Evolutionary conservation across 2,329 filamentous ascomycete genomes (phyloP).

Genomic region (Talaromyces verruculosus): DNA sequence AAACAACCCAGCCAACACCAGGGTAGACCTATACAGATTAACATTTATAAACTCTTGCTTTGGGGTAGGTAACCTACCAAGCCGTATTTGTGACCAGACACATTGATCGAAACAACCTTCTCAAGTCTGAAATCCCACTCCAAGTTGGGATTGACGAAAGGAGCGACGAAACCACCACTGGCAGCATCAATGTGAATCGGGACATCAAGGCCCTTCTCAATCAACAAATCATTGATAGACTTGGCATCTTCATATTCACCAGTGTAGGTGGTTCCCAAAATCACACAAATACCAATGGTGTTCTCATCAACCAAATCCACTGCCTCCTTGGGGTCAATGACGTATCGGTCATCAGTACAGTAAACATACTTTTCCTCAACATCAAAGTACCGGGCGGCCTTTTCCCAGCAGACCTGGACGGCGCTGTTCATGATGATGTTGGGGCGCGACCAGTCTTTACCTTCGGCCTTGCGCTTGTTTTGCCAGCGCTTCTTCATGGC

Average conservation of each 20-base stretch:
- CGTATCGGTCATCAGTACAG: slow-evolving; percentile 61
- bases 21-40: slow-evolving; percentile 63
- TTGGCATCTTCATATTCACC: slow-evolving; percentile 95
- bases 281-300: slow-evolving; percentile 87
- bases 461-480: slow-evolving; percentile 77
- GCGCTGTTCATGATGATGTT: slow-evolving; percentile 96
- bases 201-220: slow-evolving; percentile 71
- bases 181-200: slow-evolving; percentile 95
- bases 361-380: slow-evolving; percentile 81
- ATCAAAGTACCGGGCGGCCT: slow-evolving; percentile 85
- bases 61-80: slow-evolving; percentile 39
- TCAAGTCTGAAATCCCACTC: slow-evolving; percentile 90
- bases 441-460: slow-evolving; percentile 75
- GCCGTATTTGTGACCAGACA: slow-evolving; percentile 86
- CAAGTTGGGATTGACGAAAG: slow-evolving; percentile 80
- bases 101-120: slow-evolving; percentile 90
- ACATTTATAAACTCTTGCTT: not conserved
- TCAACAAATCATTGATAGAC: slow-evolving; percentile 81
- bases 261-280: slow-evolving; percentile 90
- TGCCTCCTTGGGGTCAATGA: slow-evolving; percentile 63
- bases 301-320: slow-evolving; percentile 65
- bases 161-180: slow-evolving; percentile 87
- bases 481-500: slow-evolving; percentile 97
- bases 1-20: slow-evolving; percentile 91
- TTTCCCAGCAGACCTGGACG: slow-evolving; percentile 97